These are phyloP conservation scores for Pyrenophora seminiperda DNA, from an alignment of 2,329 filamentous ascomycete genomes.

Conservation along the genomic window DNA sequence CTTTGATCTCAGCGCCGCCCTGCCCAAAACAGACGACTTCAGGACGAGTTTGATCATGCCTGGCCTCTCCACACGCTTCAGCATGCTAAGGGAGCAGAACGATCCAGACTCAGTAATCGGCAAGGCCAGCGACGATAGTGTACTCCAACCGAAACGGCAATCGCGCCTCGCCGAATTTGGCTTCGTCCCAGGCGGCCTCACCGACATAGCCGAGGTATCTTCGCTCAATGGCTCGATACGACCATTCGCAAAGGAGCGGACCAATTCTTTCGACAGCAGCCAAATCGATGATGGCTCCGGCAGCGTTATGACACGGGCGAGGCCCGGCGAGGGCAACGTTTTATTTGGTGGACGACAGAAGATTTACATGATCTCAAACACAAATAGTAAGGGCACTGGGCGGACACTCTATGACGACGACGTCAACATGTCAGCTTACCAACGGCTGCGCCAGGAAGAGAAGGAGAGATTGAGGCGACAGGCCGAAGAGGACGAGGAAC, in stretches of 20 bases:
- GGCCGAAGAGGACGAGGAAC: constrained; percentile 46
- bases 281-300: constrained; percentile 70
- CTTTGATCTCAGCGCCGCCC: constrained; percentile 72
- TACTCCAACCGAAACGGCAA: constrained; percentile 79
- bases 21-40: constrained; percentile 88
- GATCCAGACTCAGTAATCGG: constrained; percentile 87
- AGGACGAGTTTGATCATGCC: constrained; percentile 96
- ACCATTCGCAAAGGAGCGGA: constrained; percentile 64
- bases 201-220: constrained; percentile 89
- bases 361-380: constrained; percentile 78
- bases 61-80: constrained; percentile 91
- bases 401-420: constrained; percentile 85
- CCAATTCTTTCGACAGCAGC: constrained; percentile 67
- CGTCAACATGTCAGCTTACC: constrained; percentile 80
- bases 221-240: constrained; percentile 65
- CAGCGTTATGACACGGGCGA: constrained; percentile 82
- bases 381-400: constrained; percentile 53
- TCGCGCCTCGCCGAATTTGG: constrained; percentile 78
- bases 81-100: constrained; percentile 94
- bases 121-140: constrained; percentile 94
- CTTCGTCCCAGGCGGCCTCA: constrained; percentile 63
- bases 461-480: constrained; percentile 50
- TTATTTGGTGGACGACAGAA: constrained; percentile 96
- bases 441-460: constrained; percentile 68
- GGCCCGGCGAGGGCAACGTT: constrained; percentile 87